A percentile compares a stretch with the other conserved stretches of the same genome.
phyloP scores from a whole-genome alignment of 78 protist species.

The Dictyostelium purpureum region DNA sequence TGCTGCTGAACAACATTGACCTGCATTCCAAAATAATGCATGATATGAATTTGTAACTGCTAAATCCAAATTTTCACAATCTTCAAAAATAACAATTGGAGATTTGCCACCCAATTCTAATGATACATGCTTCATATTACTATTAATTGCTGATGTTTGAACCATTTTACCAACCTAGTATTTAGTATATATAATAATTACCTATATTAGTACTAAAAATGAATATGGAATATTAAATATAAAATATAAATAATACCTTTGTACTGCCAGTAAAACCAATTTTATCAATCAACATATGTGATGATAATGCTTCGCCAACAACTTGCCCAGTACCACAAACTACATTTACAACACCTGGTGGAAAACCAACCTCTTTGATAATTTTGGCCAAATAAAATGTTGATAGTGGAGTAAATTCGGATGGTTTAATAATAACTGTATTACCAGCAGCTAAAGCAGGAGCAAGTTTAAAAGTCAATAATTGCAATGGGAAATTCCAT shows the following conservation, averaged over 20 bases:
- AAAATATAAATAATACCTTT: no score
- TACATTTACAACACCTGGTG: slow-evolving; percentile 93
- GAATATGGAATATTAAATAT: no score
- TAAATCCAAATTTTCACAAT: slow-evolving; percentile 88
- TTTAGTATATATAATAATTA: no score
- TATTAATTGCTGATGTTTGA: slow-evolving; percentile 61
- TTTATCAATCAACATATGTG: slow-evolving; percentile 87
- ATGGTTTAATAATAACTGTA: slow-evolving; percentile 93
- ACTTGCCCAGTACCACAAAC: slow-evolving; percentile 85
- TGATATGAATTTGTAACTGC: slow-evolving; percentile 45
- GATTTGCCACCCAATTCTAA: slow-evolving; percentile 96
- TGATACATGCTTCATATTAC: slow-evolving; percentile 60
- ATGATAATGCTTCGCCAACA: slow-evolving; percentile 80
- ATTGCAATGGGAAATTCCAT: slow-evolving; percentile 88
- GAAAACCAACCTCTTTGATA: slow-evolving; percentile 92
- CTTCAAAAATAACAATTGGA: slow-evolving; percentile 91
- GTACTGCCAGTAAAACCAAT: slow-evolving; percentile 92
- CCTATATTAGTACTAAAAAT: no score
- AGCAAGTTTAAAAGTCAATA: slow-evolving; percentile 84
- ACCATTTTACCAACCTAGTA: slow-evolving; percentile 85
- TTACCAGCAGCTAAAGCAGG: slow-evolving; percentile 94
- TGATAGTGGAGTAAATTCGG: slow-evolving; percentile 93
- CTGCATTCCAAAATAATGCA: slow-evolving; percentile 69
- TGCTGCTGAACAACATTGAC: slow-evolving; percentile 89
- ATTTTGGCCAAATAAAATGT: slow-evolving; percentile 86